phyloP scores from a whole-genome alignment of 176 grass and related monocot species.

The Triticum turgidum region DNA sequence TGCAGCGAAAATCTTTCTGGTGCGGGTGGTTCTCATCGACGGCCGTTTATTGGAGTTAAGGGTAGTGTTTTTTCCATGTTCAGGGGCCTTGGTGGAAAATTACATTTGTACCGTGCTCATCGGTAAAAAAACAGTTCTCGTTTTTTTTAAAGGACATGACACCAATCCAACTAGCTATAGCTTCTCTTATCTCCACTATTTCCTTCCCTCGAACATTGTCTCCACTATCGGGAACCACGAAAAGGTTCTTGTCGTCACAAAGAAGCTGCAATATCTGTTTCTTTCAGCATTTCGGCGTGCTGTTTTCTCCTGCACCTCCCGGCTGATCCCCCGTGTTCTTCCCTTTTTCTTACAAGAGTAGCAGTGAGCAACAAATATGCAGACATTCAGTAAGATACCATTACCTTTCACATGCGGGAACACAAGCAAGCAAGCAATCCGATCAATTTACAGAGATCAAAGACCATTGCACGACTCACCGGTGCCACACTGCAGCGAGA shows the following conservation, averaged over 20 bases:
- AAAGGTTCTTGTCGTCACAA: background rate
- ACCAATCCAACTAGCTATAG: background rate
- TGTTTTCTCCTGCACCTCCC: background rate
- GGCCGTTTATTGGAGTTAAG: no score
- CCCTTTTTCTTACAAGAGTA: no score
- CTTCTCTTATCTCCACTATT: background rate
- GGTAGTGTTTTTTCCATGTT: no score
- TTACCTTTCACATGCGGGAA: background rate
- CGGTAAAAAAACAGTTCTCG: no score
- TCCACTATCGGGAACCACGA: background rate
- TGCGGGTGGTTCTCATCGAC: no score
- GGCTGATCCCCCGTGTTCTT: background rate
- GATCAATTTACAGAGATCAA: background rate
- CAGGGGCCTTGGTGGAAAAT: no score
- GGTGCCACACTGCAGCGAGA: background rate
- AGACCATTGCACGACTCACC: background rate
- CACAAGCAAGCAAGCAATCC: background rate
- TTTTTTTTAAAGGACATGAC: background rate
- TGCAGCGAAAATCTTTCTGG: no score
- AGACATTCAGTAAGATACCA: conserved; percentile 10
- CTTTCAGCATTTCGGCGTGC: background rate
- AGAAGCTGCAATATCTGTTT: background rate
- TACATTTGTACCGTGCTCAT: background rate
- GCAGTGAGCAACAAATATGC: background rate
- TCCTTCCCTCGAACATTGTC: background rate